Base-by-base conservation (phyloP, 2,329 filamentous ascomycete genomes). In the Fusarium sp. region DNA sequence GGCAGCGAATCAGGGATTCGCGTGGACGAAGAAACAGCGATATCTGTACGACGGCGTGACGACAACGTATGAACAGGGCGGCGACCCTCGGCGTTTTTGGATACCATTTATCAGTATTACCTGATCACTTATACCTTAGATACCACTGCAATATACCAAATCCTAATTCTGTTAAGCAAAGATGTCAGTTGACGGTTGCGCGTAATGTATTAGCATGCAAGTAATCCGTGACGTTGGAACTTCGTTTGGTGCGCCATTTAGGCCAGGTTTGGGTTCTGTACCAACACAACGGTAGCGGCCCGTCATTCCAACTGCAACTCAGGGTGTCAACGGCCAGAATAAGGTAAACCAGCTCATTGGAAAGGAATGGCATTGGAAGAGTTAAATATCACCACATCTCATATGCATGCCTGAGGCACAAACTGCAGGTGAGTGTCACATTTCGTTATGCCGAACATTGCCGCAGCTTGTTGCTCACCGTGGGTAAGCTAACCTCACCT, bases 31-130 rank as follows among this genome's bases (percentile, higher is more conserved):
- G 68, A 72, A 48, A 60, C 43, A 24, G 66, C 42, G 8, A 28
- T 66, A 36, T 45, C 66, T 50, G 51, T 66, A 11, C 53, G 58
- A 55, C 52, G 48, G 53, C 44, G 36, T 67, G 48, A 71, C 45
- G 58, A 71, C 10, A 34, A 54, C 26, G 40, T 63, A 63, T 68
- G 43, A 70, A 51, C 38, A 33, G 42, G 63, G 66, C 66, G 52
- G 63, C 66, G 42, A 63, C 66, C 49, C 62, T 49, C 5, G 52
- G 66, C 57, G 63, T 70, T 69, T 57, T 48, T 20, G 44, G 43
- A 57, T 64, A 58, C 20, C 36, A 55, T 33, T 52, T 38, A 44
- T 38, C 17, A 38, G 36, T 39, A 52, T 57, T 44, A 34, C 22
- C 28, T 51, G 48, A 14, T 14, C 39, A 28, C 34, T 38, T 58